A percentile compares a stretch with the other conserved stretches of the same genome.
These are phyloP conservation scores for Carnegiea gigantea DNA, from an alignment of 179 eudicot genomes.

Conservation along the genomic window DNA sequence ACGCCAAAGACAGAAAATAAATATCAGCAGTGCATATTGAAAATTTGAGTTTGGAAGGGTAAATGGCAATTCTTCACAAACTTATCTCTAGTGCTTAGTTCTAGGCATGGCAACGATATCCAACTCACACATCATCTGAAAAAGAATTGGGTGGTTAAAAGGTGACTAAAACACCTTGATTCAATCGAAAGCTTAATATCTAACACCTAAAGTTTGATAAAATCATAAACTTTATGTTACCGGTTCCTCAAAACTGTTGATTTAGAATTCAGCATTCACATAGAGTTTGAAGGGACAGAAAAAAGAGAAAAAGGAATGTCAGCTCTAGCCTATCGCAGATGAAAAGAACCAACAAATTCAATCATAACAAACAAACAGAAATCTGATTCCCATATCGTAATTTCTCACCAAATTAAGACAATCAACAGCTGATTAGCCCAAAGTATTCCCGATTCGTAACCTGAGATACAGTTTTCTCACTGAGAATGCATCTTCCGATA, in stretches of 20 bases:
- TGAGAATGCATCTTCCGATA: not conserved
- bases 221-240: not conserved
- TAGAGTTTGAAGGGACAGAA: not conserved
- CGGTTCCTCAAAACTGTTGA: not conserved
- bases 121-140: not conserved
- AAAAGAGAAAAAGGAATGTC: not conserved
- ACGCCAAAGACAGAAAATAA: not conserved
- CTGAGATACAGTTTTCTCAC: not conserved
- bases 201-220: not conserved
- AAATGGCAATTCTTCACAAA: not conserved
- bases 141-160: not conserved
- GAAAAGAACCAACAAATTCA: not conserved
- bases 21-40: not conserved
- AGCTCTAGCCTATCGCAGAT: not conserved
- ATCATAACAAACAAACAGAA: not conserved
- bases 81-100: not conserved
- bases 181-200: not conserved
- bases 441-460: not conserved
- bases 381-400: not conserved
- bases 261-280: not conserved
- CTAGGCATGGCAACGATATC: not conserved
- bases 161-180: not conserved
- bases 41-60: not conserved
- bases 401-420: not conserved
- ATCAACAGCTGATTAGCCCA: not conserved